These are phyloP conservation scores for Cokeromyces recurvatus DNA, from an alignment of 371 early-diverging fungal genomes.

Conservation along the genomic window DNA sequence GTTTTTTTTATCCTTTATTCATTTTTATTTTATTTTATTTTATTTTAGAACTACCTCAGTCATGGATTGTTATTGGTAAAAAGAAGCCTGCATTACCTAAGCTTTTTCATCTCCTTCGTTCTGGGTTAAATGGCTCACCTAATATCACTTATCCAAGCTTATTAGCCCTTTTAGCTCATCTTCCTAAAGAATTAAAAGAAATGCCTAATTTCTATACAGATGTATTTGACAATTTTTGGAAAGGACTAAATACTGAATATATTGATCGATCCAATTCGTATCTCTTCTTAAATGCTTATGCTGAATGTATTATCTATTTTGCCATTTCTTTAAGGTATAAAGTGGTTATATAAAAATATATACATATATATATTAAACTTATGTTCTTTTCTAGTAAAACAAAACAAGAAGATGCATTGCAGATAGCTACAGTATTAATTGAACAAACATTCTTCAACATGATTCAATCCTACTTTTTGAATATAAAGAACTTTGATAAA, in stretches of 20 bases:
- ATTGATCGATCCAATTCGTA: conserved; percentile 52
- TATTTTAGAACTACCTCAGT: conserved; percentile 48
- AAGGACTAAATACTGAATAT: conserved; percentile 44
- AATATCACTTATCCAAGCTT: conserved; percentile 66
- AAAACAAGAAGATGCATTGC: neutral
- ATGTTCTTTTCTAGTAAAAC: conserved; percentile 11
- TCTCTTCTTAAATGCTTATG: conserved; percentile 58
- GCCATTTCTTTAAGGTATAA: conserved; percentile 42
- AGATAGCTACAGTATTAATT: conserved; percentile 8
- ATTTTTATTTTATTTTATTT: no score
- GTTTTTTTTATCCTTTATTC: neutral
- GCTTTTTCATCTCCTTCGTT: conserved; percentile 60
- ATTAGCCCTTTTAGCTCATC: conserved; percentile 56
- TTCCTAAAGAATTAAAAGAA: conserved; percentile 49
- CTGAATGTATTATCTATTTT: conserved; percentile 56
- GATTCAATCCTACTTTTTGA: conserved; percentile 15
- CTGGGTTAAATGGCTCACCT: conserved; percentile 62
- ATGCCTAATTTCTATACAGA: conserved; percentile 50
- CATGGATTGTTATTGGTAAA: conserved; percentile 60
- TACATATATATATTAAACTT: neutral
- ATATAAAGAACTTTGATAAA: conserved; percentile 19
- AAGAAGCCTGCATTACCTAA: conserved; percentile 66
- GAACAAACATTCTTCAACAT: conserved; percentile 14
- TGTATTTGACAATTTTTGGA: conserved; percentile 68
- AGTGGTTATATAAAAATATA: no score